Conservation (phyloP, 225 moss, liverwort and hornwort species). For the Bryum argenteum region DNA sequence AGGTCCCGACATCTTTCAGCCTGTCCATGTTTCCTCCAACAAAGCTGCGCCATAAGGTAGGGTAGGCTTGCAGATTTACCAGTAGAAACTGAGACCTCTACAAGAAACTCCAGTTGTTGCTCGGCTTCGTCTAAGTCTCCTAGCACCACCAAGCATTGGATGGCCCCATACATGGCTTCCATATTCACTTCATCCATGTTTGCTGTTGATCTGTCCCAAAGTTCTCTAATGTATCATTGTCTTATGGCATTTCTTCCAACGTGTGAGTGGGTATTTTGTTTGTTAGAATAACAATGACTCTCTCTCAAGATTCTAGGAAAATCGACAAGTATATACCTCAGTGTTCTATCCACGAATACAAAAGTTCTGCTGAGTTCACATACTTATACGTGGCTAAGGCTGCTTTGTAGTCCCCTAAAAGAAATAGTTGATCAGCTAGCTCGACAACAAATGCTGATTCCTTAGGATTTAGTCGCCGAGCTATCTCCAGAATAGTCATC, state of each 20-base stretch:
- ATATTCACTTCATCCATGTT: constrained; percentile 66
- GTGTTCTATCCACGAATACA: constrained; percentile 1
- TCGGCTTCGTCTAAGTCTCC: constrained; percentile 75
- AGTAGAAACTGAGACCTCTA: constrained; percentile 67
- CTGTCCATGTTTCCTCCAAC: constrained; percentile 59
- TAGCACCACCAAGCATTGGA: constrained; percentile 73
- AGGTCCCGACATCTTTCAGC: constrained; percentile 54
- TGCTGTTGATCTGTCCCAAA: constrained; percentile 54
- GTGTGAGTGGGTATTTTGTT: background rate
- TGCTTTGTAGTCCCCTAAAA: constrained; percentile 63
- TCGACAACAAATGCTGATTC: constrained; percentile 62
- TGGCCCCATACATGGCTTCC: constrained; percentile 73
- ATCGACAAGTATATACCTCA: constrained; percentile 15
- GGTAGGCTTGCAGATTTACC: constrained; percentile 65
- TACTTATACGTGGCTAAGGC: constrained; percentile 74
- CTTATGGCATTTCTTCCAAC: background rate
- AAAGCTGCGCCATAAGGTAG: constrained; percentile 77
- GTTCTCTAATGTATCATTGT: constrained; percentile 1
- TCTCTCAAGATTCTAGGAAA: constrained; percentile 6
- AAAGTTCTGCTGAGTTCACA: constrained; percentile 18
- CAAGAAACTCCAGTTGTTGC: constrained; percentile 73
- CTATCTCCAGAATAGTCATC: constrained; percentile 58
- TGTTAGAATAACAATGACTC: background rate
- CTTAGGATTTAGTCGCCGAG: constrained; percentile 49
- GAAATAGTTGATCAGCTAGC: constrained; percentile 70